Conservation (phyloP, 306 rosid genomes). For the Sechiopsis laciniata region DNA sequence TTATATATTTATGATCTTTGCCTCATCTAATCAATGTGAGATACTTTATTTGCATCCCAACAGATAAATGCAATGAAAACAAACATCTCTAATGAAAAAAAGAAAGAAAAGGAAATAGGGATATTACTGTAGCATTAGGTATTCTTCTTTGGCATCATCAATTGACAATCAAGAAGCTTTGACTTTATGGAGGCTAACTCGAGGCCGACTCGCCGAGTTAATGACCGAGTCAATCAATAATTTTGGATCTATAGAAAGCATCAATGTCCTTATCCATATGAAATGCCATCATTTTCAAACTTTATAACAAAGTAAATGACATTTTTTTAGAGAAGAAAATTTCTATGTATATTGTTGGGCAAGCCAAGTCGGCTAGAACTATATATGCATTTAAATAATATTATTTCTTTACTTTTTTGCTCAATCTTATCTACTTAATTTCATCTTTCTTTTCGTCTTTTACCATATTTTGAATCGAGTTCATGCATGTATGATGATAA, state of each 20-base stretch:
- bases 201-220: not conserved
- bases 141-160: too few species aligned
- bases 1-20: too few species aligned
- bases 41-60: too few species aligned
- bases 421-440: not conserved
- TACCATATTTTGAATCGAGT: not conserved
- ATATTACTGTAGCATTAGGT: conserved; percentile 4
- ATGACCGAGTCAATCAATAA: not conserved
- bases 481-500: not conserved
- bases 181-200: not conserved
- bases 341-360: not conserved
- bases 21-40: too few species aligned
- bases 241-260: not conserved
- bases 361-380: not conserved
- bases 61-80: too few species aligned
- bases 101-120: not conserved
- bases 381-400: not conserved
- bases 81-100: too few species aligned
- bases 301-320: conserved; percentile 4
- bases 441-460: not conserved
- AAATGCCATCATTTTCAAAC: conserved; percentile 13
- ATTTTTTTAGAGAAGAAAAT: not conserved
- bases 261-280: not conserved
- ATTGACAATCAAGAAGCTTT: not conserved
- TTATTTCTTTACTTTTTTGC: not conserved